Conservation (phyloP, 768 basidiomycete species). For the Phaeolepiota aurea region DNA sequence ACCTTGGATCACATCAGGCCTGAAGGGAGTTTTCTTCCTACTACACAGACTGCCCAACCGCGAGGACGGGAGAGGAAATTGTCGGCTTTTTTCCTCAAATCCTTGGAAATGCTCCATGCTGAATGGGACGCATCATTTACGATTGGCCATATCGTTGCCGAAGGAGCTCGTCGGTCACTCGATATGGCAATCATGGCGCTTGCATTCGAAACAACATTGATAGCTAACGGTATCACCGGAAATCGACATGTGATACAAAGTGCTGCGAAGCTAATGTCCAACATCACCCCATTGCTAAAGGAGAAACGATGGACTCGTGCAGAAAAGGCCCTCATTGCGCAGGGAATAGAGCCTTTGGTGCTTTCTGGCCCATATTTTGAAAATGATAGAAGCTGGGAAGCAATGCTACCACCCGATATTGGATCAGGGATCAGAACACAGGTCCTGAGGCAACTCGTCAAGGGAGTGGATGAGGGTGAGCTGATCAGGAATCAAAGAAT, state of each 20-base stretch:
- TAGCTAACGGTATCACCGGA: constrained; percentile 53
- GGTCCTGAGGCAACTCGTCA: constrained; percentile 26
- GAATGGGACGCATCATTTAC: constrained; percentile 36
- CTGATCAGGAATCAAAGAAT: constrained; percentile 17
- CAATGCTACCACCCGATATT: constrained; percentile 35
- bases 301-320: constrained; percentile 43
- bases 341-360: constrained; percentile 61
- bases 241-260: constrained; percentile 57
- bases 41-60: constrained; percentile 32
- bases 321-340: constrained; percentile 59
- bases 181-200: constrained; percentile 65
- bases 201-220: constrained; percentile 58
- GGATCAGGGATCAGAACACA: constrained; percentile 60
- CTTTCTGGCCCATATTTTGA: constrained; percentile 16
- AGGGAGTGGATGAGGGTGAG: constrained; percentile 14
- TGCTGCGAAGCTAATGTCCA: constrained; percentile 41
- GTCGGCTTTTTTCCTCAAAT: constrained; percentile 54
- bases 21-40: background rate
- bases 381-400: constrained; percentile 21
- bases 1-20: background rate
- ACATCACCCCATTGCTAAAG: constrained; percentile 29
- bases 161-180: constrained; percentile 55
- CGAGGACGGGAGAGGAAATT: constrained; percentile 52
- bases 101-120: constrained; percentile 39
- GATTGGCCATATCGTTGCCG: constrained; percentile 40